Percentiles rank a stretch among this genome's conserved stretches.
Conservation (phyloP, 208 protist species). For the Crithidia sp. region DNA sequence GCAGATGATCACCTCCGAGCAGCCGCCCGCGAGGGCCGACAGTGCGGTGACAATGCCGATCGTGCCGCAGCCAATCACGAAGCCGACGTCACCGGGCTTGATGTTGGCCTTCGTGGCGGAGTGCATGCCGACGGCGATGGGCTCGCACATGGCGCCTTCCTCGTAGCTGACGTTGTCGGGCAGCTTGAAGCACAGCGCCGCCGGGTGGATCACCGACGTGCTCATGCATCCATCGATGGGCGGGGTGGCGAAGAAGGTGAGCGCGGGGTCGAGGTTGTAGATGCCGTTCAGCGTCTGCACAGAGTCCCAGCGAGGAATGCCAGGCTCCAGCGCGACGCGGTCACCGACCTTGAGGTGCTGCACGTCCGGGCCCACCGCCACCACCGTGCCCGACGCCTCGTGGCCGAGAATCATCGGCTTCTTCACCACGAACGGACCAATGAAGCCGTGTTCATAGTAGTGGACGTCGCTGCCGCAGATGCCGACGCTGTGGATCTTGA, state of each 20-base stretch:
- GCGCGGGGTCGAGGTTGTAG: conserved; percentile 78
- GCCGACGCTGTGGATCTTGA: conserved; percentile 64
- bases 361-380: conserved; percentile 52
- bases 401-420: conserved; percentile 76
- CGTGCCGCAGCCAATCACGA: conserved; percentile 45
- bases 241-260: conserved; percentile 77
- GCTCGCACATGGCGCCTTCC: conserved; percentile 76
- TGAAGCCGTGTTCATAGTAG: conserved; percentile 68
- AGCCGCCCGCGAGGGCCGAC: conserved; percentile 48
- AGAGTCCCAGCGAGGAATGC: conserved; percentile 64
- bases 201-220: conserved; percentile 59
- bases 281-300: conserved; percentile 54
- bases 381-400: conserved; percentile 63
- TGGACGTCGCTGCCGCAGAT: conserved; percentile 80
- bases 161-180: conserved; percentile 68
- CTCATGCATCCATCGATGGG: conserved; percentile 62
- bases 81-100: conserved; percentile 40
- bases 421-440: conserved; percentile 58
- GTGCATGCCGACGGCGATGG: conserved; percentile 62
- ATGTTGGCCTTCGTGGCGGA: conserved; percentile 58
- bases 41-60: conserved; percentile 62
- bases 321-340: conserved; percentile 75
- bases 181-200: conserved; percentile 65
- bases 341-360: conserved; percentile 61
- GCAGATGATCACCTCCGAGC: conserved; percentile 55